Conservation (phyloP, 192 early-diverging fungal genomes). For the Coemansia guatemalensis region DNA sequence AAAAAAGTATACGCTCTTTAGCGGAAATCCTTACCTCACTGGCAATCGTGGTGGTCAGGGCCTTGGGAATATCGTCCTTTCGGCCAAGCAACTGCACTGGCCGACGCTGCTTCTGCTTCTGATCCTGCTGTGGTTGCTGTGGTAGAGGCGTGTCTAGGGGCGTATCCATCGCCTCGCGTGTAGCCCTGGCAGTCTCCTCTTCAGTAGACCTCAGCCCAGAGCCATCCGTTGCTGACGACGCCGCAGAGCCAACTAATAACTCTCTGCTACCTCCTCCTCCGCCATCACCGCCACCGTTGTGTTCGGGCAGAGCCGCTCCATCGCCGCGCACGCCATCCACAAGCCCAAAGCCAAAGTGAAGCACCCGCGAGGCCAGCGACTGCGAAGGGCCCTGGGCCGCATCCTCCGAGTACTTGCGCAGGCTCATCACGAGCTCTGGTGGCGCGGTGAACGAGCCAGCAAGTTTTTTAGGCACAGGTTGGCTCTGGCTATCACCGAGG, state of each 20-base stretch:
- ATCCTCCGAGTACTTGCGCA: constrained; percentile 14
- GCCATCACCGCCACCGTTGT: background rate
- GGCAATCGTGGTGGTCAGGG: constrained; percentile 40
- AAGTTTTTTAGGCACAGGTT: background rate
- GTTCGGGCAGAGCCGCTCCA: background rate
- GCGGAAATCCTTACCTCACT: constrained; percentile 13
- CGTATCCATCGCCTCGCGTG: constrained; percentile 35
- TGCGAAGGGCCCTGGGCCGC: background rate
- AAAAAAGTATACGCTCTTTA: background rate
- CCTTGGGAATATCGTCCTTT: constrained; percentile 40
- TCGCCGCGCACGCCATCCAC: background rate
- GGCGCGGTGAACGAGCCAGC: constrained; percentile 20
- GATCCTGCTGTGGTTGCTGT: background rate
- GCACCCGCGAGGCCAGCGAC: constrained; percentile 23
- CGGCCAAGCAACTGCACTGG: constrained; percentile 38
- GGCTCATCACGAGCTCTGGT: constrained; percentile 23
- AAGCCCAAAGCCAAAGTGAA: constrained; percentile 19
- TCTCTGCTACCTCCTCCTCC: constrained; percentile 8
- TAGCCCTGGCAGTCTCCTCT: constrained; percentile 9
- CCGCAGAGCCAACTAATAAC: constrained; percentile 12
- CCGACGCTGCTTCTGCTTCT: constrained; percentile 10
- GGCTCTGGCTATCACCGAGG: background rate
- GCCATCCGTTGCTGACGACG: constrained; percentile 8
- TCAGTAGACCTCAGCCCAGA: constrained; percentile 6
- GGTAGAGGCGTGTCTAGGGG: constrained; percentile 8